Conservation (phyloP, 1,284 basidiomycete genomes). For the Cryptococcus sp. region DNA sequence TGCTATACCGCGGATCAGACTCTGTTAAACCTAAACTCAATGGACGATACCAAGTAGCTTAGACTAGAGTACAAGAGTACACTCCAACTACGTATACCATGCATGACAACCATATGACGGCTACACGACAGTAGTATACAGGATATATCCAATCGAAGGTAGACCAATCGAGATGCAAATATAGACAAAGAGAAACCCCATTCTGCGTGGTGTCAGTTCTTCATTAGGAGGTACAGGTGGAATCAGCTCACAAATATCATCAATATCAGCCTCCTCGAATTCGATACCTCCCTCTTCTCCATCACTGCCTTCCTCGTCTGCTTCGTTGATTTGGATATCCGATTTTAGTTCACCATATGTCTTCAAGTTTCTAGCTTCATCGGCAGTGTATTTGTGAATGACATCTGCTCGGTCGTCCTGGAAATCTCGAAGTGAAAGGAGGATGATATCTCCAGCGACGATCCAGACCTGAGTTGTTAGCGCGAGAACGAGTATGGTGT, state of each 20-base stretch:
- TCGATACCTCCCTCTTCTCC: slow-evolving; percentile 71
- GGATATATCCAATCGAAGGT: too few relatives aligned
- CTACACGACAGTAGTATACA: too few relatives aligned
- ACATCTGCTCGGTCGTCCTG: slow-evolving; percentile 99
- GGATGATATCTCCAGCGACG: slow-evolving; percentile 95
- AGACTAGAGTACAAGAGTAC: too few relatives aligned
- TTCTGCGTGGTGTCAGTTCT: too few relatives aligned
- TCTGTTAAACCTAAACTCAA: too few relatives aligned
- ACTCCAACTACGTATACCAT: too few relatives aligned
- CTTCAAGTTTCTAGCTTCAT: slow-evolving; percentile 76
- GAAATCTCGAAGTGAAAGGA: slow-evolving; percentile 96
- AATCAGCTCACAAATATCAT: slow-evolving; percentile 44
- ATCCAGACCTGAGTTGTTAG: slow-evolving; percentile 80
- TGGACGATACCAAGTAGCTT: too few relatives aligned
- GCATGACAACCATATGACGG: too few relatives aligned
- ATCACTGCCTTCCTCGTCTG: slow-evolving; percentile 63
- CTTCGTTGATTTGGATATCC: slow-evolving; percentile 98
- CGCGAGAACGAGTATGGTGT: not conserved
- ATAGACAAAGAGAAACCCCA: too few relatives aligned
- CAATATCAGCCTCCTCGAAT: slow-evolving; percentile 70
- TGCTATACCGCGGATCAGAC: too few relatives aligned
- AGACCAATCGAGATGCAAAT: too few relatives aligned
- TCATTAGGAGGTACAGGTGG: too few relatives aligned
- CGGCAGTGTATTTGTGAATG: slow-evolving; percentile 97
- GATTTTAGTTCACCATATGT: slow-evolving; percentile 96